phyloP scores from a whole-genome alignment of 2,329 filamentous ascomycete genomes.

The Alternaria novae-zelandiae region DNA sequence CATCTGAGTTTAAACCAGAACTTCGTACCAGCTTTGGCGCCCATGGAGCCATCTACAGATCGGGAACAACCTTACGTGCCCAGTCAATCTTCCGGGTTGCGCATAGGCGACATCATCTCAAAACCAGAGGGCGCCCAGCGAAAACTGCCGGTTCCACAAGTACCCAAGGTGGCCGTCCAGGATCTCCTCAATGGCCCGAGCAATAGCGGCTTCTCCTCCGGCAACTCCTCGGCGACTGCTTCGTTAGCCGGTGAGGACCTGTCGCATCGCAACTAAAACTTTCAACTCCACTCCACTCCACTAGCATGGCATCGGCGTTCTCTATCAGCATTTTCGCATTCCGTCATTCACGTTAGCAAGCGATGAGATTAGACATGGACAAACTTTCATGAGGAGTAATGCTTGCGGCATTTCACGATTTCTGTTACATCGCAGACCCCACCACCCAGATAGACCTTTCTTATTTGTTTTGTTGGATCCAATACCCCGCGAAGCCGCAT shows the following conservation, averaged over 20 bases:
- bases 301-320: conserved; percentile 40
- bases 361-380: conserved; percentile 42
- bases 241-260: conserved; percentile 71
- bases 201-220: conserved; percentile 70
- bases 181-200: conserved; percentile 72
- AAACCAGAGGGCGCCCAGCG: conserved; percentile 84
- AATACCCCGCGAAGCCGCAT: conserved; percentile 44
- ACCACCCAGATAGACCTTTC: conserved; percentile 32
- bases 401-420: conserved; percentile 38
- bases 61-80: conserved; percentile 65
- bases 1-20: conserved; percentile 69
- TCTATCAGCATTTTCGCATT: conserved; percentile 39
- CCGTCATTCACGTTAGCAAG: conserved; percentile 41
- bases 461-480: conserved; percentile 39
- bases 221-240: conserved; percentile 76
- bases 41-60: conserved; percentile 72
- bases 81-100: conserved; percentile 69
- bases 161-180: conserved; percentile 87
- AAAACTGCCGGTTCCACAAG: conserved; percentile 88
- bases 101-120: conserved; percentile 91
- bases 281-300: conserved; percentile 15
- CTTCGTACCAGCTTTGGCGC: conserved; percentile 67
- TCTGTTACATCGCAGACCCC: conserved; percentile 23
- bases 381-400: conserved; percentile 29
- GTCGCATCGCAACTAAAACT: conserved; percentile 42